Evolutionary conservation across 116 monocot genomes (phyloP).

Genomic region (Dioscorea cayenensis): DNA sequence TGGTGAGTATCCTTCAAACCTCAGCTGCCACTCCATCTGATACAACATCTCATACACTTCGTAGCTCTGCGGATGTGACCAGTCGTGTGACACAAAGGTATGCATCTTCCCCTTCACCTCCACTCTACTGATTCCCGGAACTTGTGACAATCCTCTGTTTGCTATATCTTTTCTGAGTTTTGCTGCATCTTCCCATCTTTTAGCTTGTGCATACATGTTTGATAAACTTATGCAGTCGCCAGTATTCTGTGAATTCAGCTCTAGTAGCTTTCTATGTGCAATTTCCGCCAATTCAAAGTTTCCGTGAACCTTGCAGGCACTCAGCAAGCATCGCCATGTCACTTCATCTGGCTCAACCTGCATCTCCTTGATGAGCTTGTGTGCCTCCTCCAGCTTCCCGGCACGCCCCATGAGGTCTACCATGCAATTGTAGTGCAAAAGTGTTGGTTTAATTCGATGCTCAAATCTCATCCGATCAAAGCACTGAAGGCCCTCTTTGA

Average conservation of each 20-base stretch:
- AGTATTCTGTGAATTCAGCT: slow-evolving; percentile 22
- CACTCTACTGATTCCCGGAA: slow-evolving; percentile 53
- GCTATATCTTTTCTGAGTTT: slow-evolving; percentile 26
- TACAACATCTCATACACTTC: slow-evolving; percentile 61
- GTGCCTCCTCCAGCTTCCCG: slow-evolving; percentile 47
- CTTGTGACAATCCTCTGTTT: slow-evolving; percentile 26
- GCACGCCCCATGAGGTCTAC: slow-evolving; percentile 56
- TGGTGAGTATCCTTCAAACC: slow-evolving; percentile 53
- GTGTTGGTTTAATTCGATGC: slow-evolving; percentile 35
- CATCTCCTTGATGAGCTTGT: slow-evolving; percentile 37
- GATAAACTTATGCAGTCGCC: slow-evolving; percentile 64
- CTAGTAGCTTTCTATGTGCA: slow-evolving; percentile 24
- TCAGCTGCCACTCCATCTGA: slow-evolving; percentile 80
- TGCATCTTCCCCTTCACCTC: slow-evolving; percentile 47
- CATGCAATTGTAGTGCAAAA: slow-evolving; percentile 70
- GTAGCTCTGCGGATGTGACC: slow-evolving; percentile 23
- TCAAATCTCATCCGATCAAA: slow-evolving; percentile 56
- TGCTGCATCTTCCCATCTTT: slow-evolving; percentile 44
- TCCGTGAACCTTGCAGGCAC: slow-evolving; percentile 38
- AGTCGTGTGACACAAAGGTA: slow-evolving; percentile 64
- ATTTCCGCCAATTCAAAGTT: slow-evolving; percentile 45
- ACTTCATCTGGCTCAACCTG: slow-evolving; percentile 35
- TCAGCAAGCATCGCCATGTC: slow-evolving; percentile 64
- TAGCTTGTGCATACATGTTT: slow-evolving; percentile 37
- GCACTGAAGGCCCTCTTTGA: slow-evolving; percentile 48